Evolutionary conservation across 2,329 filamentous ascomycete genomes (phyloP).

Genomic region (Talaromyces amestolkiae): DNA sequence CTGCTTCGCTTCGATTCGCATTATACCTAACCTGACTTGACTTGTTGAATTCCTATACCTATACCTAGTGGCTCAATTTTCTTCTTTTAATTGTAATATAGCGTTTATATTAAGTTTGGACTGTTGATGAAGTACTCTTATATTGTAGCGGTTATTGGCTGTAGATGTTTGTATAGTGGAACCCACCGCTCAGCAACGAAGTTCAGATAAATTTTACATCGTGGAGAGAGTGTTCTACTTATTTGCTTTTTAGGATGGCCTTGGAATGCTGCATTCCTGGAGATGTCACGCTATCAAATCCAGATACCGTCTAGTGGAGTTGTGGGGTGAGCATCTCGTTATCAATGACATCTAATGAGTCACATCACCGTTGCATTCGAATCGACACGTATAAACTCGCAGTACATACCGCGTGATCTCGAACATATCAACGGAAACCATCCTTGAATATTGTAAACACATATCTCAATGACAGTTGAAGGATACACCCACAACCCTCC

Average conservation of each 20-base stretch:
- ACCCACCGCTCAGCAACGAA: no score
- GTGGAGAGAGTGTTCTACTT: neutral
- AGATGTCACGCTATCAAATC: neutral
- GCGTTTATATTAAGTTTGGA: neutral
- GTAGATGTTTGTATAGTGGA: no score
- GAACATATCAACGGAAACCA: neutral
- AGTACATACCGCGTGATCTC: neutral
- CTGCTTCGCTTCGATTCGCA: constrained; percentile 2
- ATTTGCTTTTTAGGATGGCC: neutral
- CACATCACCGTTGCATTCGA: neutral
- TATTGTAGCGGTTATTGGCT: no score
- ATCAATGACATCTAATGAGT: neutral
- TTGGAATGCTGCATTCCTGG: neutral
- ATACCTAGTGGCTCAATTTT: constrained; percentile 2
- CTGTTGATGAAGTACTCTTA: neutral
- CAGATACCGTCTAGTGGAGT: neutral
- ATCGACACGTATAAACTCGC: neutral
- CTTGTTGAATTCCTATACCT: constrained; percentile 6
- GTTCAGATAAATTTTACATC: neutral
- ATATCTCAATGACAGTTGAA: neutral
- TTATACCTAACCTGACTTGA: constrained; percentile 4
- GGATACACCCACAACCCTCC: constrained; percentile 35
- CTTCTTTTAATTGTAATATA: constrained; percentile 1
- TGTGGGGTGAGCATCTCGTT: neutral
- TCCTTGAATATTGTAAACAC: neutral